Percentiles rank a stretch among this genome's conserved stretches.
Conservation (phyloP, 352 stramenopile species). For the Globisporangium spiculum region DNA sequence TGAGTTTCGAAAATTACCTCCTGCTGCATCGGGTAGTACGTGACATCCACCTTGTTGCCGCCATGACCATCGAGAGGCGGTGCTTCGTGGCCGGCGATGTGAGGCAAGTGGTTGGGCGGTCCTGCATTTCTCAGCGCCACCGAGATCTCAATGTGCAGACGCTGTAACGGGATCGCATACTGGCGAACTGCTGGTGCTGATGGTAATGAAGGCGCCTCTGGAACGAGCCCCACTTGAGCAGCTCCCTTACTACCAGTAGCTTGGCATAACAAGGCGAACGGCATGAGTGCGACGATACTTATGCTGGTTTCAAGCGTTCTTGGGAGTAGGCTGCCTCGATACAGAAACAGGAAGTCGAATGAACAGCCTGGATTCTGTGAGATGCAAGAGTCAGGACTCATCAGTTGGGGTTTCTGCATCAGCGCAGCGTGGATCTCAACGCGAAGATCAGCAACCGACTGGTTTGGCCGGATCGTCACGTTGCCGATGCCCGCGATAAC, state of each 20-base stretch:
- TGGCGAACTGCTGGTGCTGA: background rate
- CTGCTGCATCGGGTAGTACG: conserved; percentile 17
- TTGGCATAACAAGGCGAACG: conserved; percentile 25
- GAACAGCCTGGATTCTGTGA: background rate
- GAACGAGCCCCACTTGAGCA: background rate
- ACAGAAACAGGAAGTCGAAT: conserved; percentile 25
- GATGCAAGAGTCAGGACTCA: background rate
- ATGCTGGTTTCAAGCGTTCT: conserved; percentile 21
- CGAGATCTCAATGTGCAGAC: conserved; percentile 20
- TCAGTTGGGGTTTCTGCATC: background rate
- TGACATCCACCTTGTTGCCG: background rate
- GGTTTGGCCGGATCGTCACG: background rate
- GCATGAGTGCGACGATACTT: conserved; percentile 24
- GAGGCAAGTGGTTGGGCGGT: conserved; percentile 22
- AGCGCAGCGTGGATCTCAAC: background rate
- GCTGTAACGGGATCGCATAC: conserved; percentile 16
- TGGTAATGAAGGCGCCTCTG: too few species aligned
- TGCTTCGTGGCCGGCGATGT: background rate
- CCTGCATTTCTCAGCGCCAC: conserved; percentile 28
- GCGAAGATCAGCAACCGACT: conserved; percentile 5
- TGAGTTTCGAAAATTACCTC: background rate
- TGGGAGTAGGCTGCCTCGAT: conserved; percentile 26
- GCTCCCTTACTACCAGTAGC: background rate
- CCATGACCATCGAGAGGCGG: background rate
- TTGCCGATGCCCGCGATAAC: conserved; percentile 18